Evolutionary conservation across 1,139 yeast genomes (phyloP).

Genomic region (Yamadazyma aaseri): DNA sequence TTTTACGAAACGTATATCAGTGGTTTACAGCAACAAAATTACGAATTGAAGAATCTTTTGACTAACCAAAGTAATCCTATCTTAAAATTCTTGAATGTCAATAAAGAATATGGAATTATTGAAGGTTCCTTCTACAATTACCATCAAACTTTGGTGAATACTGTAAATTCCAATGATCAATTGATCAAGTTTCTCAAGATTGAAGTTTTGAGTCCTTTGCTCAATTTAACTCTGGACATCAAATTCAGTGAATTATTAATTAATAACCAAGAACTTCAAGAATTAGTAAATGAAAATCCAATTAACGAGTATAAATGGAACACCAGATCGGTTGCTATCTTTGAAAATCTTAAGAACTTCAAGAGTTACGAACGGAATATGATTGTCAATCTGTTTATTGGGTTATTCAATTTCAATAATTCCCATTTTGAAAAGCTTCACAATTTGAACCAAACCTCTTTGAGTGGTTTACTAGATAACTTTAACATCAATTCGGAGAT

Average conservation of each 20-base stretch:
- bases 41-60: conserved; percentile 49
- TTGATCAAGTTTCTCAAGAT: conserved; percentile 51
- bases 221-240: conserved; percentile 52
- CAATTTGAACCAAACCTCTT: conserved; percentile 60
- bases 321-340: conserved; percentile 72
- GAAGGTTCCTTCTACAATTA: conserved; percentile 59
- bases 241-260: conserved; percentile 44
- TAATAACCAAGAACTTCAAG: conserved; percentile 42
- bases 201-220: conserved; percentile 57
- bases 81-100: conserved; percentile 20
- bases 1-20: conserved; percentile 57
- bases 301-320: conserved; percentile 61
- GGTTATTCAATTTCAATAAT: conserved; percentile 63
- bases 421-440: conserved; percentile 32
- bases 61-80: conserved; percentile 25
- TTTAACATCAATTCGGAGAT: conserved; percentile 41
- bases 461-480: conserved; percentile 58
- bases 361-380: conserved; percentile 67
- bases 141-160: conserved; percentile 50
- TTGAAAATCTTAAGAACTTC: conserved; percentile 72
- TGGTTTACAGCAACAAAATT: conserved; percentile 48
- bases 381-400: conserved; percentile 66
- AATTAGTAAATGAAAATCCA: conserved; percentile 25
- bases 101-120: conserved; percentile 53
- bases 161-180: conserved; percentile 51